Conservation (phyloP, 2,329 filamentous ascomycete genomes). For the Madurella fahalii region DNA sequence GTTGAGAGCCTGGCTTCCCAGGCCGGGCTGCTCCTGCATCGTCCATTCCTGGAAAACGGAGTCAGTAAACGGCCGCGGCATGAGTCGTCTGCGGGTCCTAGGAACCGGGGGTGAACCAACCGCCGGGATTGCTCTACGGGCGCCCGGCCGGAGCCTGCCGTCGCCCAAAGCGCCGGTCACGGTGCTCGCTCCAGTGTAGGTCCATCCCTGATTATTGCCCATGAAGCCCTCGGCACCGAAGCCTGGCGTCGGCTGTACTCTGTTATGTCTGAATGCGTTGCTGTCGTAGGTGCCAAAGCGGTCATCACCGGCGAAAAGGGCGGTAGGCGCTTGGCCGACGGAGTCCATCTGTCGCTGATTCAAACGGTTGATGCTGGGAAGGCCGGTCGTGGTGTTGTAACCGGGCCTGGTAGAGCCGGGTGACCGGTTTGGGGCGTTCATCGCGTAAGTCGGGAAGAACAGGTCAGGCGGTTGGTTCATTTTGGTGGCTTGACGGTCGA, state of each 20-base stretch:
- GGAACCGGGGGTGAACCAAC: slow-evolving; percentile 13
- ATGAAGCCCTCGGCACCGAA: slow-evolving; percentile 26
- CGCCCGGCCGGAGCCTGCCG: slow-evolving; percentile 24
- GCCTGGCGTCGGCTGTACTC: slow-evolving; percentile 22
- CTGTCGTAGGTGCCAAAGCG: slow-evolving; percentile 29
- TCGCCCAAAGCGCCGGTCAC: slow-evolving; percentile 28
- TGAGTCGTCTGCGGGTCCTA: not conserved
- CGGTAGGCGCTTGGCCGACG: slow-evolving; percentile 22
- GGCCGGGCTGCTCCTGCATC: slow-evolving; percentile 23
- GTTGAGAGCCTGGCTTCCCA: slow-evolving; percentile 25
- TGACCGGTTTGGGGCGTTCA: slow-evolving; percentile 26
- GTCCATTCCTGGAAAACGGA: slow-evolving; percentile 25
- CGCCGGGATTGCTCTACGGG: slow-evolving; percentile 23
- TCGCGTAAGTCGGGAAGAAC: slow-evolving; percentile 23
- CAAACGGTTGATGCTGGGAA: slow-evolving; percentile 25
- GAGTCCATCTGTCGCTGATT: slow-evolving; percentile 30
- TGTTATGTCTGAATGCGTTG: slow-evolving; percentile 27
- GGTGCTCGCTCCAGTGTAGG: slow-evolving; percentile 30
- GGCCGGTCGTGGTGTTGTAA: slow-evolving; percentile 29
- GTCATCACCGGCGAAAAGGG: slow-evolving; percentile 27
- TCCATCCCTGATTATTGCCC: slow-evolving; percentile 28
- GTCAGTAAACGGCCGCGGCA: not conserved
- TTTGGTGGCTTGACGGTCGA: slow-evolving; percentile 13
- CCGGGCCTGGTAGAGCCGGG: slow-evolving; percentile 27
- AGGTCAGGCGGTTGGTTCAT: slow-evolving; percentile 27